Evolutionary conservation across 2,329 filamentous ascomycete genomes (phyloP).

Genomic region (Clonostachys sp.): DNA sequence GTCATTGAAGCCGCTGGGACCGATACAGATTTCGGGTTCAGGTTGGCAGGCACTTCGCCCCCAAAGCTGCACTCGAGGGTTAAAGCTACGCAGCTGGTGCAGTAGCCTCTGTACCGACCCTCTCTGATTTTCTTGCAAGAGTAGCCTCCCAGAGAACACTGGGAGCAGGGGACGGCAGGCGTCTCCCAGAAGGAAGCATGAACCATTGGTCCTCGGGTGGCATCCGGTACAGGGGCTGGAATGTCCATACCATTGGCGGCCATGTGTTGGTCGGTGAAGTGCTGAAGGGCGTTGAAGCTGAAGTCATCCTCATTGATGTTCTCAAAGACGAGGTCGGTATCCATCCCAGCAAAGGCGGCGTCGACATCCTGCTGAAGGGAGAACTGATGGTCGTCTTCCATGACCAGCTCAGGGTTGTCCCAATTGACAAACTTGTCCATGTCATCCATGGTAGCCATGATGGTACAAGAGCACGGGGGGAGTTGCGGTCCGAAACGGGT

Average conservation of each 20-base stretch:
- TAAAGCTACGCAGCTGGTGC: slow-evolving; percentile 58
- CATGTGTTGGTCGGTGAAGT: slow-evolving; percentile 34
- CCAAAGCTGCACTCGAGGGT: slow-evolving; percentile 55
- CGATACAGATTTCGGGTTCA: slow-evolving; percentile 15
- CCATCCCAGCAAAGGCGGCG: slow-evolving; percentile 24
- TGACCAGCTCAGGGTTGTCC: slow-evolving; percentile 27
- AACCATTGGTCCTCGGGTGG: slow-evolving; percentile 2
- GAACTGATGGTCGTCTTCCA: slow-evolving; percentile 18
- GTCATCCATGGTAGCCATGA: slow-evolving; percentile 38
- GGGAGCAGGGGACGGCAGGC: slow-evolving; percentile 41
- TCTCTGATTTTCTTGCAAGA: slow-evolving; percentile 58
- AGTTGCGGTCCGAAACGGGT: neutral
- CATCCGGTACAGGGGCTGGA: slow-evolving; percentile 6
- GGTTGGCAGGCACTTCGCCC: slow-evolving; percentile 20
- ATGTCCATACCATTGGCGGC: slow-evolving; percentile 16
- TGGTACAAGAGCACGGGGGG: slow-evolving; percentile 2
- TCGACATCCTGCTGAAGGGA: slow-evolving; percentile 1
- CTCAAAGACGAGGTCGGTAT: slow-evolving; percentile 44
- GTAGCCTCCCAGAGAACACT: slow-evolving; percentile 47
- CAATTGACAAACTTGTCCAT: slow-evolving; percentile 63
- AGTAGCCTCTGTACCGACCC: slow-evolving; percentile 55
- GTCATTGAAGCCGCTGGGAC: too few relatives aligned
- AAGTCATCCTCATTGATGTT: slow-evolving; percentile 56
- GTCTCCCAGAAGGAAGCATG: slow-evolving; percentile 29
- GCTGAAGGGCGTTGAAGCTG: slow-evolving; percentile 54